A percentile compares a stretch with the other conserved stretches of the same genome.
phyloP scores from a whole-genome alignment of 2,329 filamentous ascomycete genomes.

The Alternaria arborescens region DNA sequence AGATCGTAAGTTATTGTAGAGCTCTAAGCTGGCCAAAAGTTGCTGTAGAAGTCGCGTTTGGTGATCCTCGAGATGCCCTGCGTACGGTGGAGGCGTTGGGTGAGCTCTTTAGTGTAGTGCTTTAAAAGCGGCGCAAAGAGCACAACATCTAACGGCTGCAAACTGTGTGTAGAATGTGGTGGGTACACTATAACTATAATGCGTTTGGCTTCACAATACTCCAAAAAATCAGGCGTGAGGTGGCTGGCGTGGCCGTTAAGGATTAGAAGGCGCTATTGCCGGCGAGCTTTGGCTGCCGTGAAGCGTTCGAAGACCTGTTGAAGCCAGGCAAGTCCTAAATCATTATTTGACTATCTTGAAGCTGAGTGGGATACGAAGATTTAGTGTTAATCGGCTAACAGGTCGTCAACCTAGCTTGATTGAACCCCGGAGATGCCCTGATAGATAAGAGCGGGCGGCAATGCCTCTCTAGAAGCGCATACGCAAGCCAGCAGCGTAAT shows the following conservation, averaged over 20 bases:
- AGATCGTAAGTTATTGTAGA: background rate
- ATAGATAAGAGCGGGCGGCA: slow-evolving; percentile 20
- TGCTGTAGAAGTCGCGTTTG: background rate
- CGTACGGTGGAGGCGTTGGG: background rate
- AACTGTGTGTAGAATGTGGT: background rate
- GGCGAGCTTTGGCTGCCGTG: background rate
- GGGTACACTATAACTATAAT: background rate
- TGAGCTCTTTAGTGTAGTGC: background rate
- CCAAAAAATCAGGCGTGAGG: background rate
- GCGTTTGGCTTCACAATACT: background rate
- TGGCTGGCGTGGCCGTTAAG: background rate
- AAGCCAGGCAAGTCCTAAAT: background rate
- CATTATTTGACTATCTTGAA: background rate
- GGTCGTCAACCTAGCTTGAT: slow-evolving; percentile 8
- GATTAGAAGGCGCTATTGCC: background rate
- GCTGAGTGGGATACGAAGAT: background rate
- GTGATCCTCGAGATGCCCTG: background rate
- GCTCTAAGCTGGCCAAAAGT: background rate
- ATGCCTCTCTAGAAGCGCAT: slow-evolving; percentile 17
- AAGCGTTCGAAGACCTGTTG: background rate
- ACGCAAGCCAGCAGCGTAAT: slow-evolving; percentile 19
- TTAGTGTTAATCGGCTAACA: background rate
- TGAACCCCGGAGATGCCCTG: slow-evolving; percentile 6
- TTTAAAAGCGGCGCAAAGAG: background rate
- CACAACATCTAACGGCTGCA: background rate